Evolutionary conservation across 2,329 filamentous ascomycete species (phyloP).

Genomic region (Ophiostoma tasmaniense): DNA sequence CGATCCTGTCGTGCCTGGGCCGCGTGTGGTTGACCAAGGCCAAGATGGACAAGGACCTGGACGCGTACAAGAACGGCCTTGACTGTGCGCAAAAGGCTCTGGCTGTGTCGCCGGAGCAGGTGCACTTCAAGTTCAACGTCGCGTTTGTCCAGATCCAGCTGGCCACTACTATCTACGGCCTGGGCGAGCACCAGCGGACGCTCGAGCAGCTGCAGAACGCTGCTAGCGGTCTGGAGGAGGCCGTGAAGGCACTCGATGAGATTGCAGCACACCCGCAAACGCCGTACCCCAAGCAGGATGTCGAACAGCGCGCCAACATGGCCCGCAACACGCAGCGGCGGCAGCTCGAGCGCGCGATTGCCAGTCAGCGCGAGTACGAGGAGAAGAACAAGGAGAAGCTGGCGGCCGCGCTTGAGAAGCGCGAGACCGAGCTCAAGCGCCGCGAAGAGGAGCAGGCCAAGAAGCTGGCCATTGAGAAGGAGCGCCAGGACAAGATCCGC

Average conservation of each 20-base stretch:
- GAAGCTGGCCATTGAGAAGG: slow-evolving; percentile 59
- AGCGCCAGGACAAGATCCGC: slow-evolving; percentile 71
- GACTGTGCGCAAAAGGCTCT: slow-evolving; percentile 64
- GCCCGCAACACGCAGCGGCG: slow-evolving; percentile 88
- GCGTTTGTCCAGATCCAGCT: slow-evolving; percentile 96
- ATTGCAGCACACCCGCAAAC: slow-evolving; percentile 57
- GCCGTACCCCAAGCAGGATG: slow-evolving; percentile 81
- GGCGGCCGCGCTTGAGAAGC: slow-evolving; percentile 66
- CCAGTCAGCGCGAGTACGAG: slow-evolving; percentile 84
- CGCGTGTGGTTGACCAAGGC: slow-evolving; percentile 80
- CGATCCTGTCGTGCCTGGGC: slow-evolving; percentile 76
- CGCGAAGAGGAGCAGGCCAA: slow-evolving; percentile 69
- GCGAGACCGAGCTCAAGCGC: slow-evolving; percentile 69
- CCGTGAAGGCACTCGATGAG: slow-evolving; percentile 63
- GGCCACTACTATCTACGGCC: slow-evolving; percentile 66
- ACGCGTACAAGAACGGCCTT: slow-evolving; percentile 49
- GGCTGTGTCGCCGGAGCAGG: slow-evolving; percentile 67
- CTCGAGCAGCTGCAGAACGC: slow-evolving; percentile 75
- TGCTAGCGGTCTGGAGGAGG: slow-evolving; percentile 66
- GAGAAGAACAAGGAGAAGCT: slow-evolving; percentile 86
- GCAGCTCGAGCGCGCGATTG: slow-evolving; percentile 77
- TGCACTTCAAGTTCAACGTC: slow-evolving; percentile 94
- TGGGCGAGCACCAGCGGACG: slow-evolving; percentile 68
- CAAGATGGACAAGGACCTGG: slow-evolving; percentile 50
- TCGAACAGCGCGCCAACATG: slow-evolving; percentile 96